phyloP scores from a whole-genome alignment of 495 filamentous ascomycete genomes.

The Aspergillus leporis region DNA sequence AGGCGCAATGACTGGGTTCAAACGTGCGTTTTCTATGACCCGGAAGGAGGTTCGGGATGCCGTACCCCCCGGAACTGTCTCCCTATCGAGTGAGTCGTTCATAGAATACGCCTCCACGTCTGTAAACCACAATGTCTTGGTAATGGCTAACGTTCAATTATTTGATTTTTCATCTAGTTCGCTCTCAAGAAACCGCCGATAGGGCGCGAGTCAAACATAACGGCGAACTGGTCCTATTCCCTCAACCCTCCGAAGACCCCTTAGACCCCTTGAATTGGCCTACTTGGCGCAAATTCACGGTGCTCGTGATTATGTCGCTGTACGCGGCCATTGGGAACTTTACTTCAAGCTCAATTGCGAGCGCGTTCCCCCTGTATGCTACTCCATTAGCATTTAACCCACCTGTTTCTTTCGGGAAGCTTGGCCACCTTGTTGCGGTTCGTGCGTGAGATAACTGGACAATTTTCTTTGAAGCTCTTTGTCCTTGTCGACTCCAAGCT shows the following conservation, averaged over 20 bases:
- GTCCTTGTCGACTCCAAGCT: too few species aligned
- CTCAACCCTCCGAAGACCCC: constrained; percentile 13
- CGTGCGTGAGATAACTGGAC: background rate
- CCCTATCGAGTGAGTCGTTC: constrained; percentile 11
- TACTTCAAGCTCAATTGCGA: constrained; percentile 11
- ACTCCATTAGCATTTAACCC: constrained; percentile 17
- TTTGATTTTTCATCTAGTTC: constrained; percentile 1
- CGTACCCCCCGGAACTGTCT: constrained; percentile 12
- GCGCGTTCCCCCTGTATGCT: constrained; percentile 15
- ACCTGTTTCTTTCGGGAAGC: constrained; percentile 12
- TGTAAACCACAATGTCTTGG: background rate
- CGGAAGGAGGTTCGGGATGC: constrained; percentile 12
- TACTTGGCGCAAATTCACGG: constrained; percentile 11
- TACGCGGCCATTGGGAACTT: constrained; percentile 16
- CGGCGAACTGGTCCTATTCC: constrained; percentile 12
- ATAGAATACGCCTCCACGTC: background rate
- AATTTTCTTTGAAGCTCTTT: background rate
- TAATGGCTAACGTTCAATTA: background rate
- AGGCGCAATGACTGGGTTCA: constrained; percentile 12
- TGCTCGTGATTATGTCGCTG: constrained; percentile 10
- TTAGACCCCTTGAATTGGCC: constrained; percentile 16
- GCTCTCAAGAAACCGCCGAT: constrained; percentile 5
- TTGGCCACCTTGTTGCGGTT: constrained; percentile 16
- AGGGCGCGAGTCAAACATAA: background rate
- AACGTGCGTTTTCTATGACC: constrained; percentile 13